Base-by-base conservation (phyloP, 352 stramenopile genomes). In the Blastocystis sp. region DNA sequence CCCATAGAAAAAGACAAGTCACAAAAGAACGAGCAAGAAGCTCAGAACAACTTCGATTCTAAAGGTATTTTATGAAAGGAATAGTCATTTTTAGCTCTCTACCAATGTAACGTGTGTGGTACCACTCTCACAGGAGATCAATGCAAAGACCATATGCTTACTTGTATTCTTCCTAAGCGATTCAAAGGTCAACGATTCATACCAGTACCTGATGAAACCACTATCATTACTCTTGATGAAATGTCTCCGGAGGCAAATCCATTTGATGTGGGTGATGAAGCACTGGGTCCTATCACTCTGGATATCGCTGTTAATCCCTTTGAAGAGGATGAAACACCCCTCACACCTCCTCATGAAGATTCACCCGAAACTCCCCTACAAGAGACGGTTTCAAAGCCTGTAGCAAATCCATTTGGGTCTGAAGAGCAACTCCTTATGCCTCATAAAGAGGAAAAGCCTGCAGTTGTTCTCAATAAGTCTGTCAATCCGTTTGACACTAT, bases 151-250 rank as follows among this genome's bases (percentile, higher is more conserved):
- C 73, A 85, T 30, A 8, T 47, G 2, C 2, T 30, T 8, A n/a
- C 20, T 16, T 85, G 73, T 45, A 20, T 34, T 43, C 4, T 41
- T 16, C 73, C 73, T 7, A 26, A 43, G 3, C 73, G 47, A 30
- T 85, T 85, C 73, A 26, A n/a, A 11, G 53, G 56, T 0, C 20
- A 85, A 18, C 73, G 73, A 8, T 85, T 85, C 73, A 64, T 85
- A 39, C 43, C 7, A 5, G 3, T 78, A 37, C 5, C 26, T 20
- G 20, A 34, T 13, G 39, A 78, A n/a, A 24, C 34, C 66, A 18
- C 56, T 45, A 47, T 78, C 66, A 24, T 45, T 45, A 30, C 66
- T 45, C 24, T 16, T 24, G 43, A 37, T 45, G 70, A 24, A 13
- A 30, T 34, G 70, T 30, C 73, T 43, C 7, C 1, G n/a, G 5